Evolutionary conservation across 2,329 filamentous ascomycete genomes (phyloP), one percentile per base, ranked within the genome.

Genomic region (Plenodomus lindquistii): DNA sequence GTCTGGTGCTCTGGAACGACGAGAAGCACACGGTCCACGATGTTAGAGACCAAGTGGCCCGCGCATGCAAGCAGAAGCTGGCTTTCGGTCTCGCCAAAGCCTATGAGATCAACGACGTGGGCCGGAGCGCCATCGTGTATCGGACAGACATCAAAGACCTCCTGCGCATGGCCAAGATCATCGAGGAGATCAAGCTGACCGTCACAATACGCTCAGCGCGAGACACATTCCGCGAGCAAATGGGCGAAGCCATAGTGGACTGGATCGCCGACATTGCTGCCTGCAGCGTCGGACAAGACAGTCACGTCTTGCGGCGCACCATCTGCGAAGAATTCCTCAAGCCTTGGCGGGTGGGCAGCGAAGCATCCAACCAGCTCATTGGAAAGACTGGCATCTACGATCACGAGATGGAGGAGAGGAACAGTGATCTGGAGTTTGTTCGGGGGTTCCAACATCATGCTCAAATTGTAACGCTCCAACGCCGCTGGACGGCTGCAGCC

Each of bases 21-120:
- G 94, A 99, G 75, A 99, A 99, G 73, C 94, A 99, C 70, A 99
- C 94, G 0, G 87, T 97, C 37, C 84, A 86, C 39, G 94, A 99
- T 69, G 93, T 99, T 5, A 82, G 87, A 59, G 85, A 95, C 48
- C 93, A 97, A 70, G 90, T 99, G 18, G 88, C 90, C 2, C 84
- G 93, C 56, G 94, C 94, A 41, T 99, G 94, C 76, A 84, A 83
- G 52, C 86, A 89, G 57, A 83, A 85, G 6, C 77, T 81, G 51
- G 79, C 77, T 4, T 88, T 90, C 53, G 93, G 90, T 2, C 75
- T 85, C 17, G 75, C 82, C 38, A 87, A 89, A 62, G 94, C 94
- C 0, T 86, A 91, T 63, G 92, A 97, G 73, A 93, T 92, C 1
- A 89, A 99, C 71, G 85, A 90, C 51, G 81, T 96, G 48, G 95